Conservation (phyloP, 2,329 filamentous ascomycete genomes). For the Cordyceps javanica region DNA sequence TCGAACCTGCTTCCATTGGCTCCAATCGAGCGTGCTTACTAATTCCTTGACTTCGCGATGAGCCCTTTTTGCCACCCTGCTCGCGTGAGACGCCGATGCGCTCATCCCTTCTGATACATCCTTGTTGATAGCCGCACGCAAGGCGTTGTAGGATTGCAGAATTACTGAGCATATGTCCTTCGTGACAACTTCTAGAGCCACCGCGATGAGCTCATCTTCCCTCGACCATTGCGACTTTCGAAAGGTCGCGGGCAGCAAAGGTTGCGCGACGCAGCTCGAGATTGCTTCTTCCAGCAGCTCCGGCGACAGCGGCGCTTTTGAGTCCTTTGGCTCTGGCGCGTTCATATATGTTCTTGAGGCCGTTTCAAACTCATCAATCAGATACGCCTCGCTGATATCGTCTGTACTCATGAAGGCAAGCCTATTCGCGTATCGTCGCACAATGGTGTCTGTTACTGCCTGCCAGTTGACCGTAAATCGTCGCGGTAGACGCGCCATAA, state of each 20-base stretch:
- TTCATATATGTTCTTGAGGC: slow-evolving; percentile 40
- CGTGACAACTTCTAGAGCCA: slow-evolving; percentile 7
- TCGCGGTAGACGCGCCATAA: slow-evolving; percentile 31
- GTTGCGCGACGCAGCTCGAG: not conserved
- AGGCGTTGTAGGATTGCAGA: slow-evolving; percentile 9
- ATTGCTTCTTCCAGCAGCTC: not conserved
- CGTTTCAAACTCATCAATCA: slow-evolving; percentile 31
- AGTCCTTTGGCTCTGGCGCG: slow-evolving; percentile 20
- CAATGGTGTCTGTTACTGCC: slow-evolving; percentile 55
- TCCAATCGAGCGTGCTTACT: slow-evolving; percentile 49
- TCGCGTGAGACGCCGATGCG: not conserved
- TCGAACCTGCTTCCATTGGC: slow-evolving; percentile 51
- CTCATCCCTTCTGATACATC: not conserved
- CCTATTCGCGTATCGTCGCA: slow-evolving; percentile 53
- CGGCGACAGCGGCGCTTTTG: slow-evolving; percentile 5
- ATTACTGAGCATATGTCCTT: slow-evolving; percentile 12
- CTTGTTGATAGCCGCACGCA: not conserved
- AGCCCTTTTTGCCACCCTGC: slow-evolving; percentile 16
- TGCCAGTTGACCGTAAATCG: slow-evolving; percentile 55
- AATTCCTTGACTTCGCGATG: slow-evolving; percentile 25
- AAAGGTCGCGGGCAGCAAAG: not conserved
- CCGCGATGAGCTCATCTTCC: slow-evolving; percentile 13
- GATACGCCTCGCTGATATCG: slow-evolving; percentile 21
- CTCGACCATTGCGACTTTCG: not conserved
- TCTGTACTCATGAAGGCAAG: slow-evolving; percentile 36